Percentiles rank a stretch among this genome's conserved stretches.
Conservation (phyloP, 2,329 filamentous ascomycete species). For the Lachnellula hyalina region DNA sequence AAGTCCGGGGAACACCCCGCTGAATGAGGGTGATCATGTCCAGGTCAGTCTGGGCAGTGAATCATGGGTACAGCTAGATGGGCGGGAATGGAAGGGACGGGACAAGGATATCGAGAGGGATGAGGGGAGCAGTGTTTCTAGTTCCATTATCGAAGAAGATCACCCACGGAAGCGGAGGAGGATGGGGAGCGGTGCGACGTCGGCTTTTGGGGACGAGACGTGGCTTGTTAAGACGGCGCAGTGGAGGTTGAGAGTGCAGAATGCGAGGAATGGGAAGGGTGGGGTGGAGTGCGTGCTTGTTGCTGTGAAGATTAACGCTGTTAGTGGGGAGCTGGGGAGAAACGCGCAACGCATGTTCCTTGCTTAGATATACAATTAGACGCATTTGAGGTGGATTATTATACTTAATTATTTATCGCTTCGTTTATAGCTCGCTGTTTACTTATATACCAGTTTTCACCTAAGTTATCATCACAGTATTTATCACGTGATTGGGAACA, state of each 20-base stretch:
- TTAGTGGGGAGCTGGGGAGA: constrained; percentile 58
- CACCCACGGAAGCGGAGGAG: constrained; percentile 10
- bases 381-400: not conserved
- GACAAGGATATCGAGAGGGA: not conserved
- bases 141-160: constrained; percentile 8
- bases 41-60: constrained; percentile 58
- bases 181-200: not conserved
- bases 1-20: constrained; percentile 62
- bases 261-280: constrained; percentile 40
- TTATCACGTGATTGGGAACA: not conserved
- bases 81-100: constrained; percentile 31
- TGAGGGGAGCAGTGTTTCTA: constrained; percentile 8
- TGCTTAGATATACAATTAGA: constrained; percentile 4
- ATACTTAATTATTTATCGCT: not conserved
- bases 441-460: not conserved
- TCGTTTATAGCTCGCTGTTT: not conserved
- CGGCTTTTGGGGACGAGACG: constrained; percentile 15
- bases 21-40: constrained; percentile 62
- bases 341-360: constrained; percentile 65
- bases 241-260: constrained; percentile 66
- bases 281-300: constrained; percentile 66
- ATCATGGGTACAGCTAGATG: constrained; percentile 54
- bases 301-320: constrained; percentile 71
- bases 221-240: constrained; percentile 66
- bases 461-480: not conserved